Base-by-base conservation (phyloP, 768 basidiomycete species). In the Suillus hirtellus region DNA sequence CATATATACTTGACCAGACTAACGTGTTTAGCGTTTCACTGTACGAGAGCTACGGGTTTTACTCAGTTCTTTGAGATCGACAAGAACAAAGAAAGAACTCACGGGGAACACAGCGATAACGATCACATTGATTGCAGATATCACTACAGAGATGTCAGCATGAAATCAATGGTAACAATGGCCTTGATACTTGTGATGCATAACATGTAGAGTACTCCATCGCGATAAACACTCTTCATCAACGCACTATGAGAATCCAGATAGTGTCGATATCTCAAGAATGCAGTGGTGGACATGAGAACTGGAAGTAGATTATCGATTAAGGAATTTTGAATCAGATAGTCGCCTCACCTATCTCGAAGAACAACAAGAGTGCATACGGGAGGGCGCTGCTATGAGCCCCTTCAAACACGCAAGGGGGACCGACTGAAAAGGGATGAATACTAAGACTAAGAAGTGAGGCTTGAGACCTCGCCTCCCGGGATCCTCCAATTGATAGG, bases 291-390 rank as follows among this genome's bases (percentile, higher is more conserved):
- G 38, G 15, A 53, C 24, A 61, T 55, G 8, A 61, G 42, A 54
- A 58, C 60, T 61, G 7, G 11, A 21, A 7, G 31, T 12, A 2
- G 3, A 34, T 34, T 3, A 19, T 53, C 10, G 11, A 34, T 2
- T 0, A 19, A 47, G 11, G n/a, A 40, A 24, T 7, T 47, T 59
- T 47, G 56, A 24, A 59, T 24, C 15, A 31, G 3, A 19, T 6
- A 11, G 24, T 43, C 15, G 19, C 34, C 62, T 60, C 21, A 63
- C 62, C 62, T n/a, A 60, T 60, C 44, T 63, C 62, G 19, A 60
- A 63, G 24, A 60, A 27, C 21, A 49, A 35, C 19, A 63, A 35
- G 12, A 63, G 27, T 15, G 31, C 62, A 47, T 63, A 63, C 1
- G 55, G 44, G 34, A 63, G 43, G 35, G 59, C 43, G 21, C 44